Conservation (phyloP, 1,139 yeast species). For the Pichia sp. region DNA sequence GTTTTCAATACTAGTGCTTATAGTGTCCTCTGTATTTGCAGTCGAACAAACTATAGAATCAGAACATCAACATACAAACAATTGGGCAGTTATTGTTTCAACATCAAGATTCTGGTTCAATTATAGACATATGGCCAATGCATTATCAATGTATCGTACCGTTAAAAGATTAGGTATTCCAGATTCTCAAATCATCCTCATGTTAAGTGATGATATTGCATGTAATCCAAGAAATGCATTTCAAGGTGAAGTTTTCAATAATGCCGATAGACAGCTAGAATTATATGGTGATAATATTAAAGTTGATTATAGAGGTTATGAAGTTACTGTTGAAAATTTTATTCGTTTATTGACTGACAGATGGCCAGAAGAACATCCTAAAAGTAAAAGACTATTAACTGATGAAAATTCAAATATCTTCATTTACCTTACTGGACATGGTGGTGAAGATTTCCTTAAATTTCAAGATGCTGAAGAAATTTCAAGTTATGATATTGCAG, state of each 20-base stretch:
- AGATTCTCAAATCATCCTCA: constrained; percentile 90
- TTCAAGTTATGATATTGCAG: constrained; percentile 91
- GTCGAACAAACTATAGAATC: background rate
- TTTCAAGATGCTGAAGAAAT: constrained; percentile 98
- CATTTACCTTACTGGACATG: constrained; percentile 96
- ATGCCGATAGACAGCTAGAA: constrained; percentile 89
- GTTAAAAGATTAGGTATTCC: constrained; percentile 95
- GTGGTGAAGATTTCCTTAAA: constrained; percentile 94
- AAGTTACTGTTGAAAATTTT: constrained; percentile 95
- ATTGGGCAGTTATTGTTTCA: constrained; percentile 93
- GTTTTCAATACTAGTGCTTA: background rate
- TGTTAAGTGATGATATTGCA: constrained; percentile 95
- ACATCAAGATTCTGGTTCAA: constrained; percentile 98
- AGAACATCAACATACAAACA: constrained; percentile 56
- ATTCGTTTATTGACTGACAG: constrained; percentile 84
- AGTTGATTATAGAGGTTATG: constrained; percentile 96
- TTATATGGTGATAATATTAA: constrained; percentile 91
- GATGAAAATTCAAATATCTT: constrained; percentile 93
- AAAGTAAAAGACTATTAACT: constrained; percentile 81
- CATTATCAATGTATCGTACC: constrained; percentile 86
- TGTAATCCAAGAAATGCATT: constrained; percentile 94
- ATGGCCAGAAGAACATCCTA: constrained; percentile 91
- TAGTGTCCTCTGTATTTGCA: background rate
- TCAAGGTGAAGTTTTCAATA: constrained; percentile 94
- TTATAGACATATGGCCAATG: constrained; percentile 96